Percentiles rank a stretch among this genome's conserved stretches.
phyloP scores from a whole-genome alignment of 257 asterid genomes.

The Schizonepeta tenuifolia region DNA sequence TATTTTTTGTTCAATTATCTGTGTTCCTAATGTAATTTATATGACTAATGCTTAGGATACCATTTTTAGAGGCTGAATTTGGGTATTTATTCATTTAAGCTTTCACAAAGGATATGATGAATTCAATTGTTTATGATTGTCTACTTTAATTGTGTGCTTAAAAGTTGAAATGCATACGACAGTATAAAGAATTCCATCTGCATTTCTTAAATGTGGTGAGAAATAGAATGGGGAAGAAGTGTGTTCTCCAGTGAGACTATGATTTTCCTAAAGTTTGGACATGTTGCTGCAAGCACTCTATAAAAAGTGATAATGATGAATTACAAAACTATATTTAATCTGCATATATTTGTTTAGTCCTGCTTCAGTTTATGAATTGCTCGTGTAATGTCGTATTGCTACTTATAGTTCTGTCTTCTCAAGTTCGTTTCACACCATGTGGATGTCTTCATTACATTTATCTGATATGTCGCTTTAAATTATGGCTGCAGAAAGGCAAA shows the following conservation, averaged over 20 bases:
- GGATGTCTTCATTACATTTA: background rate
- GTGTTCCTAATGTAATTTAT: background rate
- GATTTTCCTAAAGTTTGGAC: too few relatives aligned
- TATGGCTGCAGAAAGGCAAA: conserved; percentile 43
- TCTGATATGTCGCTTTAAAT: conserved; percentile 18
- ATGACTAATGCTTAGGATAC: background rate
- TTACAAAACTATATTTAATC: background rate
- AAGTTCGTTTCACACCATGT: too few relatives aligned
- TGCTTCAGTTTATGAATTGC: background rate
- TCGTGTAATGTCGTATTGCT: background rate
- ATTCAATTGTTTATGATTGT: background rate
- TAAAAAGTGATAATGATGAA: background rate
- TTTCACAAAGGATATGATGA: background rate
- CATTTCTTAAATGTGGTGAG: too few relatives aligned
- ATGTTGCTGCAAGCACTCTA: too few relatives aligned
- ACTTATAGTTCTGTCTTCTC: too few relatives aligned
- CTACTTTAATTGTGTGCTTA: background rate
- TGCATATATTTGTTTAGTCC: background rate
- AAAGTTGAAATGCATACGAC: background rate
- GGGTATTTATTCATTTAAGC: background rate
- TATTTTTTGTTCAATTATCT: background rate
- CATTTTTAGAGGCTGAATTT: background rate
- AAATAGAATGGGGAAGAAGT: too few relatives aligned
- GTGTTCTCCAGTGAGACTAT: too few relatives aligned
- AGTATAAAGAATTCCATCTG: too few relatives aligned